These are phyloP conservation scores for Anthracocystis panici-leucophaei DNA, from an alignment of 1,284 basidiomycete genomes.

Conservation along the genomic window DNA sequence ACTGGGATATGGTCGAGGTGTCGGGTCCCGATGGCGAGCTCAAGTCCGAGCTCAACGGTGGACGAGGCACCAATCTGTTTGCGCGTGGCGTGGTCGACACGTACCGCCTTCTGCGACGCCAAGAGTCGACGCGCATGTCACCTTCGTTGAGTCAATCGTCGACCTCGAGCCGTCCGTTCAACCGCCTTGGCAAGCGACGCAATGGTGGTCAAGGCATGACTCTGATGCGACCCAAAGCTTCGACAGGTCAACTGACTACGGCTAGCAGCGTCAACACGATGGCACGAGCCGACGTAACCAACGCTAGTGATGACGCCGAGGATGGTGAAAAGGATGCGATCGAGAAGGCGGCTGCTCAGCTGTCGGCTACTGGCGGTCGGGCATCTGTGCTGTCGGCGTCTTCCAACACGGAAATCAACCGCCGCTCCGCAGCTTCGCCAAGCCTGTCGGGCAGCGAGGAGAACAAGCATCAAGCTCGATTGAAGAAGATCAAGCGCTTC, in stretches of 20 bases:
- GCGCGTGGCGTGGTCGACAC: slow-evolving; percentile 68
- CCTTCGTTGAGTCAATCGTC: slow-evolving; percentile 44
- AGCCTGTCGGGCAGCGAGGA: slow-evolving; percentile 50
- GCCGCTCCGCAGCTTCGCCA: slow-evolving; percentile 39
- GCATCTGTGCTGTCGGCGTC: slow-evolving; percentile 20
- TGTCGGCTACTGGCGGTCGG: slow-evolving; percentile 15
- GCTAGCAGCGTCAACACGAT: slow-evolving; percentile 34
- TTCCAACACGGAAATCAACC: slow-evolving; percentile 31
- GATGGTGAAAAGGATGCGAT: slow-evolving; percentile 17
- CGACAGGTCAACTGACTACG: slow-evolving; percentile 34
- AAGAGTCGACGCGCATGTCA: slow-evolving; percentile 52
- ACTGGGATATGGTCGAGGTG: slow-evolving; percentile 67
- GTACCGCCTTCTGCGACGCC: slow-evolving; percentile 72
- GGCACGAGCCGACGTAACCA: slow-evolving; percentile 7
- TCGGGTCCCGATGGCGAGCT: slow-evolving; percentile 50
- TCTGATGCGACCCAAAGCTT: slow-evolving; percentile 35
- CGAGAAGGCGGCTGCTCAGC: slow-evolving; percentile 24
- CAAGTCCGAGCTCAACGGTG: slow-evolving; percentile 66
- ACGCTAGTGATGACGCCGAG: slow-evolving; percentile 3
- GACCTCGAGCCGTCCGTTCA: slow-evolving; percentile 47
- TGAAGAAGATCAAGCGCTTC: slow-evolving; percentile 61
- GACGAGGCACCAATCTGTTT: slow-evolving; percentile 67
- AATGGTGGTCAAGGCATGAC: slow-evolving; percentile 32
- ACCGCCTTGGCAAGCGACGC: slow-evolving; percentile 52
- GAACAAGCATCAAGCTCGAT: slow-evolving; percentile 43